Conservation (phyloP, 192 early-diverging fungal genomes). For the Cladochytrium replicatum region DNA sequence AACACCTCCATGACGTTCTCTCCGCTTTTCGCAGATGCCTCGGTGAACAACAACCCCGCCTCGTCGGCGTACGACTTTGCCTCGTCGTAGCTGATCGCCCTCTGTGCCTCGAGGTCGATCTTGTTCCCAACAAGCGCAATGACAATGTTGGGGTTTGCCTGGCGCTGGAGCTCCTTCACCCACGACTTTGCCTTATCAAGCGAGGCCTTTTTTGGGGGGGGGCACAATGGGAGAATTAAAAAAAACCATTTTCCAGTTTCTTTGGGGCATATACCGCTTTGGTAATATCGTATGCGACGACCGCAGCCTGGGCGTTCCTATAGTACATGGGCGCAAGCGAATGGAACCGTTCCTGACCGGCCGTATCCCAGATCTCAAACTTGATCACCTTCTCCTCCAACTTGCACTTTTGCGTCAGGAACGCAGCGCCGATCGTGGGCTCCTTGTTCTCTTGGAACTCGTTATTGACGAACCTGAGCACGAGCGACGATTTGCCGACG, state of each 20-base stretch:
- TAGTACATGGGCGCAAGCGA: slow-evolving; percentile 96
- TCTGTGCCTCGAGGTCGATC: slow-evolving; percentile 64
- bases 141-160: slow-evolving; percentile 90
- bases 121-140: slow-evolving; percentile 97
- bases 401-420: slow-evolving; percentile 83
- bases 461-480: slow-evolving; percentile 87
- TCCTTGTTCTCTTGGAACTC: slow-evolving; percentile 95
- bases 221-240: slow-evolving; percentile 14
- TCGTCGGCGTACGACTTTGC: slow-evolving; percentile 69
- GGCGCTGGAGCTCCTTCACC: slow-evolving; percentile 93
- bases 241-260: slow-evolving; percentile 3
- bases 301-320: slow-evolving; percentile 91
- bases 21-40: slow-evolving; percentile 81
- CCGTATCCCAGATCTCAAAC: slow-evolving; percentile 88
- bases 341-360: slow-evolving; percentile 96
- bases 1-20: slow-evolving; percentile 80
- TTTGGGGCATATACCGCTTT: slow-evolving; percentile 30
- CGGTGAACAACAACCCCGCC: slow-evolving; percentile 70
- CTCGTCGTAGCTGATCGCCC: slow-evolving; percentile 63
- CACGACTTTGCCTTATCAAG: slow-evolving; percentile 89
- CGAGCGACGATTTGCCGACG: slow-evolving; percentile 95
- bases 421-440: slow-evolving; percentile 87
- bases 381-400: slow-evolving; percentile 86
- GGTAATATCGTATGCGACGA: slow-evolving; percentile 96
- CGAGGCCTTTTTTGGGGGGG: slow-evolving; percentile 50